phyloP scores from a whole-genome alignment of 2,329 filamentous ascomycete genomes.

The Fusarium keratoplasticum region DNA sequence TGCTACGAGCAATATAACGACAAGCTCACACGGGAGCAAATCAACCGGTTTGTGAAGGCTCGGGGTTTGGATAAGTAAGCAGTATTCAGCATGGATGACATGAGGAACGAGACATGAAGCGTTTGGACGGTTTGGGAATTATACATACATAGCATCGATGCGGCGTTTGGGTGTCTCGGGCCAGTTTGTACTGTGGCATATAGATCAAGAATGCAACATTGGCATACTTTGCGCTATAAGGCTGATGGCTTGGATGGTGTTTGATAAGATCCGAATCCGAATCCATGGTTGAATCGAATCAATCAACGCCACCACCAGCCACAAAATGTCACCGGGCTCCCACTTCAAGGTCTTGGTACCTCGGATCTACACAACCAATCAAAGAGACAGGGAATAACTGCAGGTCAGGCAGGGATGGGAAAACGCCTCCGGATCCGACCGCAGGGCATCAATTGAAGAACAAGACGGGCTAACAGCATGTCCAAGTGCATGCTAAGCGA shows the following conservation, averaged over 20 bases:
- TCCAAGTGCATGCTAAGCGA: conserved; percentile 1
- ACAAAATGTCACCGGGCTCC: neutral
- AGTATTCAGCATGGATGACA: neutral
- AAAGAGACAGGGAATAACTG: neutral
- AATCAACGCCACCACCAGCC: neutral
- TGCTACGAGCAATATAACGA: conserved; percentile 71
- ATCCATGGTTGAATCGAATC: neutral
- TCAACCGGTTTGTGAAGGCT: conserved; percentile 70
- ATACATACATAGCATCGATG: neutral
- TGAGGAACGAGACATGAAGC: conserved; percentile 42
- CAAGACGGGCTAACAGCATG: conserved; percentile 1
- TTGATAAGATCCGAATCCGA: neutral
- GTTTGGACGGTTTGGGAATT: conserved; percentile 11
- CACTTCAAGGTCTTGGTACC: neutral
- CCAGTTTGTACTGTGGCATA: neutral
- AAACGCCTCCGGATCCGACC: neutral
- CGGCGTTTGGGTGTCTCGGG: conserved; percentile 29
- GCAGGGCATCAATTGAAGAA: conserved; percentile 5
- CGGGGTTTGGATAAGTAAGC: conserved; percentile 64
- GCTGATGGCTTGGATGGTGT: neutral
- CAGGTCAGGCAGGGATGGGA: neutral
- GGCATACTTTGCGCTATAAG: neutral
- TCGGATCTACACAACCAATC: conserved; percentile 5
- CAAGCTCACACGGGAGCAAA: conserved; percentile 68
- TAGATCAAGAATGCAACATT: neutral